Conservation (phyloP, 768 basidiomycete species). For the Trametes sanguinea region DNA sequence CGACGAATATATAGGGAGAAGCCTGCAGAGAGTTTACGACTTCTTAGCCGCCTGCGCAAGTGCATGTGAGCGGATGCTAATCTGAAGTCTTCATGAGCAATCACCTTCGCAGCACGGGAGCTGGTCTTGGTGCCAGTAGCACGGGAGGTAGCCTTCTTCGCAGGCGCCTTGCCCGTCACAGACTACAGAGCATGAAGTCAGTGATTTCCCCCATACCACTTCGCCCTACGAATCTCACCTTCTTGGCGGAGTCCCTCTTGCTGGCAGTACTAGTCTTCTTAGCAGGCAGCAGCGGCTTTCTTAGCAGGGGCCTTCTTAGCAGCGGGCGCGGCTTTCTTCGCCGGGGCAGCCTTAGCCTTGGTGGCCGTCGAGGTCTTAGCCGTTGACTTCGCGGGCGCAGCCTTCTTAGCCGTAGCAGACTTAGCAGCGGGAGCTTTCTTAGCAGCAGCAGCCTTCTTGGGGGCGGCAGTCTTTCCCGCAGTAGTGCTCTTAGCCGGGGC, state of each 20-base stretch:
- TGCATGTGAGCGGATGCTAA: neutral
- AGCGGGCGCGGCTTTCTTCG: slow-evolving; percentile 32
- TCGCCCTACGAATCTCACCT: slow-evolving; percentile 41
- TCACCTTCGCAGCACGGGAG: slow-evolving; percentile 16
- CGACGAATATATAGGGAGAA: neutral
- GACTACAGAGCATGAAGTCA: slow-evolving; percentile 11
- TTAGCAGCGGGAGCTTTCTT: slow-evolving; percentile 47
- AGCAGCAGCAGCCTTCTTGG: slow-evolving; percentile 38
- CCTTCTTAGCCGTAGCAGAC: slow-evolving; percentile 31
- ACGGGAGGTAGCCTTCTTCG: slow-evolving; percentile 19
- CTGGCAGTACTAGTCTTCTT: slow-evolving; percentile 41
- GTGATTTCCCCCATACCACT: neutral
- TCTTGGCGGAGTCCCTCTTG: slow-evolving; percentile 62
- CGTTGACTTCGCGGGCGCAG: slow-evolving; percentile 27
- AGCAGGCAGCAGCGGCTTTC: slow-evolving; percentile 42
- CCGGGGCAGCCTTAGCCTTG: slow-evolving; percentile 32
- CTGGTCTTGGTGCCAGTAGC: slow-evolving; percentile 13
- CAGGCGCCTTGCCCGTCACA: slow-evolving; percentile 21
- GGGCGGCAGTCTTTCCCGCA: slow-evolving; percentile 40
- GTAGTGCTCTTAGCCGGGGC: slow-evolving; percentile 33
- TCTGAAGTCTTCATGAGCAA: too few relatives aligned
- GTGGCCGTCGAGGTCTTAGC: slow-evolving; percentile 22
- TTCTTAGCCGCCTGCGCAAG: slow-evolving; percentile 14
- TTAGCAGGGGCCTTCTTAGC: slow-evolving; percentile 29
- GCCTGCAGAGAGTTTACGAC: neutral